These are phyloP conservation scores for Clarireedia paspali DNA, from an alignment of 2,329 filamentous ascomycete species.

Conservation along the genomic window DNA sequence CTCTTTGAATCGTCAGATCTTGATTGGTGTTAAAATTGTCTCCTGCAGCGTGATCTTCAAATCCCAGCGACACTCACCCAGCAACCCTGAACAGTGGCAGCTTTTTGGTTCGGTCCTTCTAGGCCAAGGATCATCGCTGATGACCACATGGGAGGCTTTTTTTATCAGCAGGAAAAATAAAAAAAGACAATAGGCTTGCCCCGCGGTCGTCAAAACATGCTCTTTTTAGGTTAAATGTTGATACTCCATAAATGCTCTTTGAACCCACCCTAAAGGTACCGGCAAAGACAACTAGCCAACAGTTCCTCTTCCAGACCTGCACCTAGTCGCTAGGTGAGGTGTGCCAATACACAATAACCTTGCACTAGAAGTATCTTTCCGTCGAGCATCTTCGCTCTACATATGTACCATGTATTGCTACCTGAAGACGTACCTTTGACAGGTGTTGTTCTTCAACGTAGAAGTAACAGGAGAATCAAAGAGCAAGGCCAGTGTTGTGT, in stretches of 20 bases:
- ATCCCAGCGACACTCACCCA: slow-evolving; percentile 6
- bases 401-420: slow-evolving; percentile 3
- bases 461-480: neutral
- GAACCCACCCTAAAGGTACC: too few species aligned
- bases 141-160: slow-evolving; percentile 14
- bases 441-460: neutral
- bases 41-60: slow-evolving; percentile 11
- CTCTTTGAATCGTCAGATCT: slow-evolving; percentile 3
- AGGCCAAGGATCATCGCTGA: slow-evolving; percentile 20
- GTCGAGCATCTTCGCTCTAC: neutral
- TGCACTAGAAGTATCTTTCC: neutral
- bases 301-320: too few species aligned
- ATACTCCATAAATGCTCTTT: too few species aligned
- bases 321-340: neutral
- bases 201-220: slow-evolving; percentile 9
- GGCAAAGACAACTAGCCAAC: neutral
- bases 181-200: slow-evolving; percentile 2
- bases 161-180: neutral
- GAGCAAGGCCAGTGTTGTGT: neutral
- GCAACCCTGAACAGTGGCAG: slow-evolving; percentile 5
- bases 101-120: slow-evolving; percentile 4
- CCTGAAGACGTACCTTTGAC: slow-evolving; percentile 2
- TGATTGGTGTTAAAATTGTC: slow-evolving; percentile 19
- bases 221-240: neutral
- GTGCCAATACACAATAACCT: neutral